A percentile compares a stretch with the other conserved stretches of the same genome.
These are phyloP conservation scores for Barnettozyma siamensis DNA, from an alignment of 805 yeast species.

Conservation along the genomic window DNA sequence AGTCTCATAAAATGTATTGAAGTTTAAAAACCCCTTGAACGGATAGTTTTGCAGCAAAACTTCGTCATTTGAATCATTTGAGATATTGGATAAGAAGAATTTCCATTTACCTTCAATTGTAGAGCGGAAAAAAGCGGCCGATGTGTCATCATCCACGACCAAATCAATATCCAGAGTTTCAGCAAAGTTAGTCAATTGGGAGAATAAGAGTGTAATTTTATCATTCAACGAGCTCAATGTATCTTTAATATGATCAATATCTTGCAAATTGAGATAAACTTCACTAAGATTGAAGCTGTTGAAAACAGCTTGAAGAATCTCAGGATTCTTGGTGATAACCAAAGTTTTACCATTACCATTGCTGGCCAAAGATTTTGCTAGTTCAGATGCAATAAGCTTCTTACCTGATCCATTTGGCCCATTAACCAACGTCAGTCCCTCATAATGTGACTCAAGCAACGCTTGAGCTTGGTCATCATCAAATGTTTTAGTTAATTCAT, in stretches of 20 bases:
- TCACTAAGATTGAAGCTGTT: neutral
- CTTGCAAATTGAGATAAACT: slow-evolving; percentile 7
- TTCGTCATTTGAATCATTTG: neutral
- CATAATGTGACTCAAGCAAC: slow-evolving; percentile 22
- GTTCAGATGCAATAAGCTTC: slow-evolving; percentile 25
- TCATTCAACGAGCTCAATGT: neutral
- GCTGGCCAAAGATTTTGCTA: slow-evolving; percentile 21
- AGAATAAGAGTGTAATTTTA: slow-evolving; percentile 18
- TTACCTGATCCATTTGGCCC: slow-evolving; percentile 57
- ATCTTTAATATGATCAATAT: neutral
- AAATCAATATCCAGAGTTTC: slow-evolving; percentile 26
- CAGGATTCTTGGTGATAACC: slow-evolving; percentile 9
- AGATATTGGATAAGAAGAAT: slow-evolving; percentile 1
- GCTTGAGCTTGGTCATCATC: slow-evolving; percentile 10
- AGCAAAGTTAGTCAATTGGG: slow-evolving; percentile 27
- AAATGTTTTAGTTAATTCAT: neutral
- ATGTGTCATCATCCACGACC: slow-evolving; percentile 31
- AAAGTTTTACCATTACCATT: slow-evolving; percentile 15
- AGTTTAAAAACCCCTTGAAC: slow-evolving; percentile 5
- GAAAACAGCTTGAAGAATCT: neutral
- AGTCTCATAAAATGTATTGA: neutral
- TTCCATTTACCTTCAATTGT: slow-evolving; percentile 18
- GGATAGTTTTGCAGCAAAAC: slow-evolving; percentile 10
- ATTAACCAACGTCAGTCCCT: slow-evolving; percentile 40
- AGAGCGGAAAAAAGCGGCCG: slow-evolving; percentile 30